Conservation (phyloP, 2,329 filamentous ascomycete species). For the Diaporthe ilicicola region DNA sequence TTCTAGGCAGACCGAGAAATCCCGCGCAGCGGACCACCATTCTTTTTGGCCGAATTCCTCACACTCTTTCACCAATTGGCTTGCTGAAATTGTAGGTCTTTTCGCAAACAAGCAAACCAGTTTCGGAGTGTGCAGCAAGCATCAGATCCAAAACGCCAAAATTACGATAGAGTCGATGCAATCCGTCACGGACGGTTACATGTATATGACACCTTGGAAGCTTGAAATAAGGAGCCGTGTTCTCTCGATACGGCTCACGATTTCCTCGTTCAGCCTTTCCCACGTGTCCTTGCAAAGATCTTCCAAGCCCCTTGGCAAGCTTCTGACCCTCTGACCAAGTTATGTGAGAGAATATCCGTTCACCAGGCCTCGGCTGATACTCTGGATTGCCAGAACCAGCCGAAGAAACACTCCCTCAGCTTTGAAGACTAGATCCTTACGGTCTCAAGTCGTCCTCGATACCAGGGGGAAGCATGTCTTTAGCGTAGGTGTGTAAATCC, state of each 20-base stretch:
- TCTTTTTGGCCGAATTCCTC: background rate
- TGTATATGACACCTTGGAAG: background rate
- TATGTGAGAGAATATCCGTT: background rate
- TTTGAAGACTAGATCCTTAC: background rate
- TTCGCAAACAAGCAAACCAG: background rate
- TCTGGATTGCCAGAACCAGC: background rate
- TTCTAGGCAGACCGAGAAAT: background rate
- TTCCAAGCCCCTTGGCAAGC: background rate
- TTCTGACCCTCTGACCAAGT: background rate
- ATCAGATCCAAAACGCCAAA: background rate
- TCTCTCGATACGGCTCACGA: background rate
- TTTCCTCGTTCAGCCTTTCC: background rate
- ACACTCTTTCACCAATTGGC: background rate
- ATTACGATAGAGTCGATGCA: fast-evolving
- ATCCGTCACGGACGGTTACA: no score
- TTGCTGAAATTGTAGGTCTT: background rate
- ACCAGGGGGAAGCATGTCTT: background rate
- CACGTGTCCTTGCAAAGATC: constrained; percentile 14
- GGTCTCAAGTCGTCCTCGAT: background rate
- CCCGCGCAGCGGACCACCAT: background rate
- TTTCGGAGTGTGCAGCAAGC: background rate
- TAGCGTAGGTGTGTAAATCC: background rate
- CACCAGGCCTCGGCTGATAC: background rate
- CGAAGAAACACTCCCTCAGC: constrained; percentile 12
- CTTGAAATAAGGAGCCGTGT: background rate